Evolutionary conservation across 2,329 filamentous ascomycete species (phyloP).

Genomic region (Alternaria sp.): DNA sequence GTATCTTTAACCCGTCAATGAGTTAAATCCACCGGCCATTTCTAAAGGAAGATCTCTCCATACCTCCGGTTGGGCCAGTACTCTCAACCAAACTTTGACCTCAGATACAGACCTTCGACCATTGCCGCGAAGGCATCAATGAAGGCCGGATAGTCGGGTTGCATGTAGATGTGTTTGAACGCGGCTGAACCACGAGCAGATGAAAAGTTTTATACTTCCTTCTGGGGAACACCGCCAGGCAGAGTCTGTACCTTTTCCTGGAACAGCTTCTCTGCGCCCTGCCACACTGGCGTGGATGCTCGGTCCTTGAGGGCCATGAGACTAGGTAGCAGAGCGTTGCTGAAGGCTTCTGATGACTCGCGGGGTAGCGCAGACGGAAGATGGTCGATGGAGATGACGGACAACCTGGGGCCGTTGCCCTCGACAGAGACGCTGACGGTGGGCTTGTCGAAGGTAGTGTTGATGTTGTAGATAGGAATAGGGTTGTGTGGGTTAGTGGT

Average conservation of each 20-base stretch:
- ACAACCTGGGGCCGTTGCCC: constrained; percentile 67
- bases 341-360: constrained; percentile 88
- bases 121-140: too few species aligned
- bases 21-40: constrained; percentile 25
- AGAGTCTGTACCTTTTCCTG: constrained; percentile 79
- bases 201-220: constrained; percentile 33
- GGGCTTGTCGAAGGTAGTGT: constrained; percentile 88
- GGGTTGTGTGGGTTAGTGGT: constrained; percentile 76
- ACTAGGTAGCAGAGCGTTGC: constrained; percentile 77
- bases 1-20: constrained; percentile 33
- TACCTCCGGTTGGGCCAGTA: constrained; percentile 19
- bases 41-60: constrained; percentile 21
- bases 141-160: too few species aligned
- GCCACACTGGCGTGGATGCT: constrained; percentile 78
- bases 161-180: too few species aligned
- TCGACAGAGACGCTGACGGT: constrained; percentile 76
- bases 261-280: constrained; percentile 83
- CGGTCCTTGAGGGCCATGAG: constrained; percentile 80
- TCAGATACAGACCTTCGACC: too few species aligned
- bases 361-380: constrained; percentile 74
- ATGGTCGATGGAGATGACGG: constrained; percentile 72
- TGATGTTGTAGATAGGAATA: constrained; percentile 82
- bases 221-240: constrained; percentile 57
- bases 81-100: constrained; percentile 23
- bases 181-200: neutral